phyloP scores from a whole-genome alignment of 2,329 filamentous ascomycete genomes.

The Hypomyces perniciosus region DNA sequence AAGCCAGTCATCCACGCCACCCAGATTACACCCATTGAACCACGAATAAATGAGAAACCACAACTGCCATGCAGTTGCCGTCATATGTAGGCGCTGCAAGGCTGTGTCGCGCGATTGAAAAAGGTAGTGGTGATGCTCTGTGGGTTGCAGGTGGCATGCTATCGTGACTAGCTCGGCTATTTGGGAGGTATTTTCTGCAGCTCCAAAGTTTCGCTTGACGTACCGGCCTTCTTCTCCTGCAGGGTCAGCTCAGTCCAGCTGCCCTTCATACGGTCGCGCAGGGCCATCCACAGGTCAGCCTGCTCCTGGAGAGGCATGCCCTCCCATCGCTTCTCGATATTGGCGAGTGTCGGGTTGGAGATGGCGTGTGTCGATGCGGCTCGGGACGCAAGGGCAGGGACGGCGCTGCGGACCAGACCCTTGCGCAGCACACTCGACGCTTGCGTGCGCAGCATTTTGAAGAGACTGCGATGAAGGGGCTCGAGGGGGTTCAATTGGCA shows the following conservation, averaged over 20 bases:
- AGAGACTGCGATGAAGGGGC: slow-evolving; percentile 14
- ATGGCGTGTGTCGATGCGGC: slow-evolving; percentile 79
- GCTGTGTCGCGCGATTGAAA: slow-evolving; percentile 3
- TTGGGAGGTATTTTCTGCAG: slow-evolving; percentile 30
- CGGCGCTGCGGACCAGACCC: slow-evolving; percentile 37
- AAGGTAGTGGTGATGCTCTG: slow-evolving; percentile 4
- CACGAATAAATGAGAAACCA: too few species aligned
- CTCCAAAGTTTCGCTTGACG: slow-evolving; percentile 35
- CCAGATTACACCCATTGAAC: too few species aligned
- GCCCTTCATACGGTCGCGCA: slow-evolving; percentile 97
- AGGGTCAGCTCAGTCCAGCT: slow-evolving; percentile 93
- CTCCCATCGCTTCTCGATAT: slow-evolving; percentile 99
- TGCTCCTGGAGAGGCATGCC: slow-evolving; percentile 96
- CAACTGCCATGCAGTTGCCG: too few species aligned
- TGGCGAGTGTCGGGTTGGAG: slow-evolving; percentile 93
- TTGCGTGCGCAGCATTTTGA: slow-evolving; percentile 50
- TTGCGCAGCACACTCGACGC: slow-evolving; percentile 49
- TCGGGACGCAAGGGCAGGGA: slow-evolving; percentile 42
- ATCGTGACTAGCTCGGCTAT: slow-evolving; percentile 18
- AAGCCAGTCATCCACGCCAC: too few species aligned
- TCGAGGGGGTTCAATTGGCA: slow-evolving; percentile 29
- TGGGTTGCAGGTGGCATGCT: background rate
- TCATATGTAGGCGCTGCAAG: too few species aligned
- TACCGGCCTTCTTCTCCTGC: slow-evolving; percentile 99
- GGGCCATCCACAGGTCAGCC: slow-evolving; percentile 97